A percentile compares a stretch with the other conserved stretches of the same genome.
These are phyloP conservation scores for Wallacemonas sp. DNA, from an alignment of 208 protist species.

Conservation along the genomic window DNA sequence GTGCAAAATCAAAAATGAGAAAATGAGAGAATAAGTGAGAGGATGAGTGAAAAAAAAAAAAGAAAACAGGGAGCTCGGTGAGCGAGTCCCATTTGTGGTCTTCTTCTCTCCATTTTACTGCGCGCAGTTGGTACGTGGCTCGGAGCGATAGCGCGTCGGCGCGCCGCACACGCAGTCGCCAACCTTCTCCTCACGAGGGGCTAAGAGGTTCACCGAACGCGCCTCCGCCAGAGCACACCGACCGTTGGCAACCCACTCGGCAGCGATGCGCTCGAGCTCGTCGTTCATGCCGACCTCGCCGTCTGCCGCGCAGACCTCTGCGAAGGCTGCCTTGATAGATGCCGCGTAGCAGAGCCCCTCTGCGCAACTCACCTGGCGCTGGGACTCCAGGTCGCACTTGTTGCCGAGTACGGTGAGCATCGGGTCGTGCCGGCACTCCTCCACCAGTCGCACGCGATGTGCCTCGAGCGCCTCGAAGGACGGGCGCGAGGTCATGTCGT, in stretches of 20 bases:
- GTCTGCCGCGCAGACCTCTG: not conserved
- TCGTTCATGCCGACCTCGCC: not conserved
- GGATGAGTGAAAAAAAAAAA: too few species aligned
- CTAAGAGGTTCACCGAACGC: too few species aligned
- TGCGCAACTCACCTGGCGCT: not conserved
- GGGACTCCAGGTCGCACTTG: not conserved
- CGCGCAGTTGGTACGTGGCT: too few species aligned
- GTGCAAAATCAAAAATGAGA: not conserved
- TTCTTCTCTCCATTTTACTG: too few species aligned
- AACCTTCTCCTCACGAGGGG: not conserved
- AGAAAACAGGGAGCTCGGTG: too few species aligned
- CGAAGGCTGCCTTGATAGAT: not conserved
- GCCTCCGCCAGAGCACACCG: too few species aligned
- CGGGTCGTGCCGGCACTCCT: too few species aligned
- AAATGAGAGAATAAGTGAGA: not conserved
- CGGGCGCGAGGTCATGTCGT: not conserved
- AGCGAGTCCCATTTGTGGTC: too few species aligned
- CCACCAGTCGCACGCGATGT: too few species aligned
- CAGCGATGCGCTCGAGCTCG: not conserved
- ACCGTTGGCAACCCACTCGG: too few species aligned
- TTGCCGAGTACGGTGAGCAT: not conserved
- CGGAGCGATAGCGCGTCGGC: too few species aligned
- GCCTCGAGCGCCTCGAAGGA: not conserved
- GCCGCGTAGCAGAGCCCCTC: not conserved
- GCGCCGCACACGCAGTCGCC: not conserved